Conservation (phyloP, 2,329 filamentous ascomycete genomes). For the Bipolaris sorokiniana region DNA sequence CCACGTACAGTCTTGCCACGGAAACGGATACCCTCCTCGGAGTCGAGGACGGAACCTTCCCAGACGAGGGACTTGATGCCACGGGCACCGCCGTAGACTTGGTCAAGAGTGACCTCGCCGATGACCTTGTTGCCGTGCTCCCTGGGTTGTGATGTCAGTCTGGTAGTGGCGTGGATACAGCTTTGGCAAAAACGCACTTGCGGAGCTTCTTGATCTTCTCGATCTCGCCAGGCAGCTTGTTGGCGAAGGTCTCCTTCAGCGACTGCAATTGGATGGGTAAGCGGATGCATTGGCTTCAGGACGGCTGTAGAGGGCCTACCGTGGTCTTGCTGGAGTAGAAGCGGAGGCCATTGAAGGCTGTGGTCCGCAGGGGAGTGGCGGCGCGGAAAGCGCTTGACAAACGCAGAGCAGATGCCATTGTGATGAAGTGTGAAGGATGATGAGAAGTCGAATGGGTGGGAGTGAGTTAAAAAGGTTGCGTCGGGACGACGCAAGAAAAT, state of each 20-base stretch:
- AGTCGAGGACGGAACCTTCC: constrained; percentile 94
- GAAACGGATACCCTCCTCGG: constrained; percentile 99
- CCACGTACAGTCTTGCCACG: constrained; percentile 82
- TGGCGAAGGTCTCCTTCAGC: constrained; percentile 97
- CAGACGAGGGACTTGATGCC: constrained; percentile 98
- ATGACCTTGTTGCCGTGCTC: constrained; percentile 94
- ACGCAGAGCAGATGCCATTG: constrained; percentile 85
- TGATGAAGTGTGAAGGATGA: constrained; percentile 47
- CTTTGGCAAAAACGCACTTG: constrained; percentile 66
- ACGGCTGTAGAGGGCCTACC: constrained; percentile 59
- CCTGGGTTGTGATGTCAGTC: constrained; percentile 58
- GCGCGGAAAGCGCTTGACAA: constrained; percentile 82
- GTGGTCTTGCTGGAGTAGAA: constrained; percentile 91
- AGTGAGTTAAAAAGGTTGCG: constrained; percentile 38
- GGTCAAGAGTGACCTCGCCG: constrained; percentile 97
- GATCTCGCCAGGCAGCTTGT: constrained; percentile 92
- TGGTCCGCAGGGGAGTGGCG: constrained; percentile 67
- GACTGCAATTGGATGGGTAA: constrained; percentile 65
- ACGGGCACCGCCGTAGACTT: constrained; percentile 98
- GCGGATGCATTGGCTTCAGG: constrained; percentile 27
- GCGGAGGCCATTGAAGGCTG: constrained; percentile 81
- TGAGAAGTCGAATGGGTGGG: constrained; percentile 42
- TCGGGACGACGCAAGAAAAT: constrained; percentile 34
- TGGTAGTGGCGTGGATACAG: constrained; percentile 14
- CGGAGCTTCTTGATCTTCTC: constrained; percentile 99